phyloP scores from a whole-genome alignment of 345 rosid species.

The Leavenworthia alabamica region DNA sequence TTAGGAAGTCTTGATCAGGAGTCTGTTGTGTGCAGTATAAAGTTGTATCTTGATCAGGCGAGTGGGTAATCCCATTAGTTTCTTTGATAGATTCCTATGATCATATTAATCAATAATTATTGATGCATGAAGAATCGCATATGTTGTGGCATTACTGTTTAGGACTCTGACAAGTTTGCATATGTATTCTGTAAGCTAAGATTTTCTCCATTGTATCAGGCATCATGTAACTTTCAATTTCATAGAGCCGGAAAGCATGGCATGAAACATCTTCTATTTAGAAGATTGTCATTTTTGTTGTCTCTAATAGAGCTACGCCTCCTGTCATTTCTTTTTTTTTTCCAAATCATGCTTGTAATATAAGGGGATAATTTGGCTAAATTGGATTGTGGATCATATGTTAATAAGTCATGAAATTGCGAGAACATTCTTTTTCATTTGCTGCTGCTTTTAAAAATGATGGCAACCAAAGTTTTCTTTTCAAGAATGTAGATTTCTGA shows the following conservation, averaged over 20 bases:
- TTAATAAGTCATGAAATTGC: not conserved
- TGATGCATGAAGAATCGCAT: not conserved
- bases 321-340: not conserved
- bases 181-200: not conserved
- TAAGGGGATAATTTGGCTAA: too few species aligned
- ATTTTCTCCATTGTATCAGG: too few species aligned
- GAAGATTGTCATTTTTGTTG: too few species aligned
- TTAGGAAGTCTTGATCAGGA: not conserved
- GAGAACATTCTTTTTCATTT: not conserved
- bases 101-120: not conserved
- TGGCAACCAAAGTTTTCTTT: not conserved
- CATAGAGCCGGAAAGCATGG: too few species aligned
- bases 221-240: too few species aligned
- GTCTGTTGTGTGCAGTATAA: not conserved
- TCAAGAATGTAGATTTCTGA: conserved; percentile 8
- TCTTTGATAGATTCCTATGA: too few species aligned
- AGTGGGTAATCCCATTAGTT: not conserved
- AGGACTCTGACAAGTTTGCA: too few species aligned
- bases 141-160: not conserved
- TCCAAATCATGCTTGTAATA: not conserved
- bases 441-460: not conserved
- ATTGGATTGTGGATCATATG: not conserved
- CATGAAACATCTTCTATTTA: too few species aligned
- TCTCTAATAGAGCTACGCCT: too few species aligned
- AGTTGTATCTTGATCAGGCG: not conserved